A percentile compares a stretch with the other conserved stretches of the same genome.
Conservation (phyloP, 176 grass and related monocot genomes). For the Cocos nucifera region DNA sequence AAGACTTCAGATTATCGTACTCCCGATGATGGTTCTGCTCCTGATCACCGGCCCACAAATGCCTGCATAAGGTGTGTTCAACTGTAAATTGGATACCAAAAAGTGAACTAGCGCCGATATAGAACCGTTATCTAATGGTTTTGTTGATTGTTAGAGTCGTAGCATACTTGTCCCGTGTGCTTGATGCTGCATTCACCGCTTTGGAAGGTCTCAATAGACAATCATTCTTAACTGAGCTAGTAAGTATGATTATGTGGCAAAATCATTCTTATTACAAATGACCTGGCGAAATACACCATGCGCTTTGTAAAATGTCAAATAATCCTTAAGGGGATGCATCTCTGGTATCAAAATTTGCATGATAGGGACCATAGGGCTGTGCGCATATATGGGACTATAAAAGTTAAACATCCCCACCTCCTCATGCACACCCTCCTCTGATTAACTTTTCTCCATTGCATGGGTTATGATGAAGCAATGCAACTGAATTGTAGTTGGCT, state of each 20-base stretch:
- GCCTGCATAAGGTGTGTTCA: slow-evolving; percentile 77
- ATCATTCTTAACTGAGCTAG: slow-evolving; percentile 96
- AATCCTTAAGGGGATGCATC: too few species aligned
- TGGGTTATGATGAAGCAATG: too few species aligned
- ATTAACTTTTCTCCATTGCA: too few species aligned
- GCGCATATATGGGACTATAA: too few species aligned
- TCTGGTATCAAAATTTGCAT: too few species aligned
- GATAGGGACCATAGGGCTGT: too few species aligned
- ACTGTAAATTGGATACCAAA: slow-evolving; percentile 15
- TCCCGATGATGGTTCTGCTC: slow-evolving; percentile 80
- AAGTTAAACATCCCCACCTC: too few species aligned
- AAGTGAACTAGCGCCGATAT: neutral
- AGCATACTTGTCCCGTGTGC: slow-evolving; percentile 90
- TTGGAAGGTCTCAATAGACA: slow-evolving; percentile 98
- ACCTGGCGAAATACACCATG: too few species aligned
- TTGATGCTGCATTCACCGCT: slow-evolving; percentile 90
- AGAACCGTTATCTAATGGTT: slow-evolving; percentile 25
- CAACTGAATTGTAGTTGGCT: too few species aligned
- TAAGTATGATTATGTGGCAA: slow-evolving; percentile 20
- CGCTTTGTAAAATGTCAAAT: too few species aligned
- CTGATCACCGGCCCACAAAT: slow-evolving; percentile 94
- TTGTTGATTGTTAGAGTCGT: slow-evolving; percentile 67
- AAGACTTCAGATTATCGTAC: slow-evolving; percentile 86
- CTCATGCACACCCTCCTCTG: too few species aligned
- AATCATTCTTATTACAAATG: too few species aligned